A percentile compares a stretch with the other conserved stretches of the same genome.
These are phyloP conservation scores for Diutina ranongensis DNA, from an alignment of 1,139 yeast genomes.

Conservation along the genomic window DNA sequence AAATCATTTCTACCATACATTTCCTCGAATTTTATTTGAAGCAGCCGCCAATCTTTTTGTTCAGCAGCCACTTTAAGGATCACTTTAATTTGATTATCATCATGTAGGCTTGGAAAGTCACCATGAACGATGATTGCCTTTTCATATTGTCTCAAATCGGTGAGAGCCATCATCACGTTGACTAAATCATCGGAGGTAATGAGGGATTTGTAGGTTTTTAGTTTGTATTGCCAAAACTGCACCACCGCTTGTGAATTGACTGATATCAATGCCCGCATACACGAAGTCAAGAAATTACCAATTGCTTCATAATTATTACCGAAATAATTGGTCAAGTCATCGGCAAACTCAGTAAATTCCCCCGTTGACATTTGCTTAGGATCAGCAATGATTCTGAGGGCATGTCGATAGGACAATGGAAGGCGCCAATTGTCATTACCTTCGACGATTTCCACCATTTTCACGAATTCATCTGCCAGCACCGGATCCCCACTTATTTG, in stretches of 20 bases:
- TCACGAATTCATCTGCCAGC: not conserved
- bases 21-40: constrained; percentile 53
- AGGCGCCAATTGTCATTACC: not conserved
- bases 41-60: constrained; percentile 42
- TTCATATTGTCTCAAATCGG: constrained; percentile 7
- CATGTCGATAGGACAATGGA: not conserved
- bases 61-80: constrained; percentile 39
- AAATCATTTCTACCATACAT: constrained; percentile 45
- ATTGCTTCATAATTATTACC: not conserved
- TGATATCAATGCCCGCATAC: not conserved
- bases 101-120: constrained; percentile 9
- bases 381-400: not conserved
- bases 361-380: not conserved
- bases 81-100: constrained; percentile 31
- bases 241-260: not conserved
- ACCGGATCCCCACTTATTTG: not conserved
- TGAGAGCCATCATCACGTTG: constrained; percentile 9
- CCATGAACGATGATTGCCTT: constrained; percentile 6
- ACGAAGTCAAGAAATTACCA: not conserved
- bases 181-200: constrained; percentile 8
- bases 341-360: not conserved
- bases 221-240: not conserved
- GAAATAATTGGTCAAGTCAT: not conserved
- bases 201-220: not conserved
- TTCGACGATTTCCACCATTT: not conserved